phyloP scores from a whole-genome alignment of 2,329 filamentous ascomycete genomes.

The Colletotrichum falcatum region DNA sequence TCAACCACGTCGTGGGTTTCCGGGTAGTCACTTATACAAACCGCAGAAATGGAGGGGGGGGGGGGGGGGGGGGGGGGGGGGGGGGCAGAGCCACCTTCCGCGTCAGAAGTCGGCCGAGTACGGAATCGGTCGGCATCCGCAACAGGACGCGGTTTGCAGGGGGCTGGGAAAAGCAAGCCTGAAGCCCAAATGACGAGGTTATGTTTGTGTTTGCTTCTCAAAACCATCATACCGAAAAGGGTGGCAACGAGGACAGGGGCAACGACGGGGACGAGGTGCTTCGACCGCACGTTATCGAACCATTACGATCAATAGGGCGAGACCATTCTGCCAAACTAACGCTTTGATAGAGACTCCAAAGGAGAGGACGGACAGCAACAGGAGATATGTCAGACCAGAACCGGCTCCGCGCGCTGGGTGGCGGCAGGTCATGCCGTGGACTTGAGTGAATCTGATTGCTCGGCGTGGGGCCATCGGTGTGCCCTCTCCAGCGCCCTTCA shows the following conservation, averaged over 20 bases:
- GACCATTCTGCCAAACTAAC: background rate
- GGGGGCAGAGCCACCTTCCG: constrained; percentile 28
- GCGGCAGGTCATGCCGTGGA: background rate
- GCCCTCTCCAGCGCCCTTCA: constrained; percentile 8
- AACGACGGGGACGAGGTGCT: background rate
- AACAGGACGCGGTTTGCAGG: constrained; percentile 13
- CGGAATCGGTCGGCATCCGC: constrained; percentile 1
- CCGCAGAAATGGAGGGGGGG: constrained; percentile 11
- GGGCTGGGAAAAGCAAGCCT: background rate
- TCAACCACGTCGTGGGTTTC: constrained; percentile 1
- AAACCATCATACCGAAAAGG: background rate
- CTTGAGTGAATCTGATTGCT: constrained; percentile 5
- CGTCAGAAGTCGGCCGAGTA: constrained; percentile 27
- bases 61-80: constrained; percentile 10
- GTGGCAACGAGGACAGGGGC: background rate
- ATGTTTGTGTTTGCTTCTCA: background rate
- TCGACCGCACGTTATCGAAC: constrained; percentile 22
- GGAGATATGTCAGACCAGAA: background rate
- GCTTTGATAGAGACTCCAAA: background rate
- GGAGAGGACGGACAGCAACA: background rate
- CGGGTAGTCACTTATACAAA: constrained; percentile 18
- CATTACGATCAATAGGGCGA: background rate
- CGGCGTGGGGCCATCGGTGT: constrained; percentile 19
- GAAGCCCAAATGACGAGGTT: constrained; percentile 2
- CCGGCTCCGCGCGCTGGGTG: background rate